phyloP scores from a whole-genome alignment of 148 eudicot species.

The Agrostemma githago region DNA sequence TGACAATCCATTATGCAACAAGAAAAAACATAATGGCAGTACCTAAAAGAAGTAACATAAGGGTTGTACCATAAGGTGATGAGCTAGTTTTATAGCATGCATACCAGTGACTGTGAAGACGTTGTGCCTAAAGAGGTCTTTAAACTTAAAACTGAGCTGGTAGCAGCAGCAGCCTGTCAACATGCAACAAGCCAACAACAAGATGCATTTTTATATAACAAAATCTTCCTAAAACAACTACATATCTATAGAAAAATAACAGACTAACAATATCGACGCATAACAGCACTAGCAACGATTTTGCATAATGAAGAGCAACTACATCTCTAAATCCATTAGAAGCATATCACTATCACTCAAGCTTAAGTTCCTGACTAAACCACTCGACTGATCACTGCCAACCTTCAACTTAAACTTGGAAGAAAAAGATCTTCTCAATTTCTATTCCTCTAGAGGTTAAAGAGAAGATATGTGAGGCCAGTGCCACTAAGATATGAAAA shows the following conservation, averaged over 20 bases:
- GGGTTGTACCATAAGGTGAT: not conserved
- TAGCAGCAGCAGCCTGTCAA: conserved; percentile 60
- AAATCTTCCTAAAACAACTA: not conserved
- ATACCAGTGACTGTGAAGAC: conserved; percentile 62
- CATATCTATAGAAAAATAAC: not conserved
- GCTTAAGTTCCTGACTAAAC: not conserved
- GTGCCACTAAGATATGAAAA: no score
- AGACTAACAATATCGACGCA: not conserved
- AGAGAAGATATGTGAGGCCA: no score
- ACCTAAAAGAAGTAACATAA: not conserved
- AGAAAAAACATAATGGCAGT: no score
- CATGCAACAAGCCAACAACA: conserved; percentile 11
- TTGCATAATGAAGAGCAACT: not conserved
- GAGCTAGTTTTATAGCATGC: conserved; percentile 12
- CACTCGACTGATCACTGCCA: not conserved
- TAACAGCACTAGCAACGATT: not conserved
- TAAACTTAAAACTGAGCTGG: conserved; percentile 50
- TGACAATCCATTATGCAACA: no score
- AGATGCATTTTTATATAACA: not conserved
- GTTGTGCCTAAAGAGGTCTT: conserved; percentile 56
- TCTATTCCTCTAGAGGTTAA: not conserved
- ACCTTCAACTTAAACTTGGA: not conserved
- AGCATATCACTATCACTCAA: not conserved
- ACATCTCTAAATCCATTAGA: not conserved
- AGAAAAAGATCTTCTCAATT: not conserved